Base-by-base conservation (phyloP, 495 filamentous ascomycete species). In the Astrothelium subdiscretum region DNA sequence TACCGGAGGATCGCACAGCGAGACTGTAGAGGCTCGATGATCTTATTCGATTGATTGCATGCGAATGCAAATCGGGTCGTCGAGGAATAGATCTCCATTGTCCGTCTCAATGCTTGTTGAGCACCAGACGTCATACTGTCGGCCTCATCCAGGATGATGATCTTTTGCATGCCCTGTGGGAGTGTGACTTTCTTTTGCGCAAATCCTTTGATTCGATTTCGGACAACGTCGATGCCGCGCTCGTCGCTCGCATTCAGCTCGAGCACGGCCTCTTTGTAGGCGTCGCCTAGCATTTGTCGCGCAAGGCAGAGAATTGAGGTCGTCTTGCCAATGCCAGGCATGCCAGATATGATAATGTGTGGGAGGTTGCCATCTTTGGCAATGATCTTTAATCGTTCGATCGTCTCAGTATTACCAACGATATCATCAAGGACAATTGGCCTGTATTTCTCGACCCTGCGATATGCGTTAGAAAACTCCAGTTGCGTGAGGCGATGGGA, bases 311-410 rank as follows among this genome's bases (percentile, higher is more conserved):
- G 76, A 31, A 99, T 85, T 32, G 92, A 97, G 6, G 94, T 97
- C 10, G 94, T 99, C 81, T 99, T 99, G 77, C 94, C 94, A 72
- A 97, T 99, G 70, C 94, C 94, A 8, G 94, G 94, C 94, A 96
- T 97, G 63, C 94, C 94, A 10, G 91, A 96, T 69, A 99, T 99
- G 74, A 99, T 99, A 71, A 99, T 79, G 75, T 99, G 94, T 5
- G 94, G 94, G 90, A 99, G 96, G 76, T 99, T 99, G 68, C 94
- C 94, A 79, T 99, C 94, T 74, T 91, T 94, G 20, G 95, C 92
- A 67, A 99, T 99, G 67, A 99, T 97, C 74, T 99, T 97, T 67
- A 99, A 79, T 22, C 94, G 88, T 74, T 97, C 95, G 67, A 99
- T 87, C 0, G 94, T 99, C 72, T 99, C 94, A 13, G 86, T 95